Conservation (phyloP, 2,329 filamentous ascomycete species). For the Colletotrichum sp. region DNA sequence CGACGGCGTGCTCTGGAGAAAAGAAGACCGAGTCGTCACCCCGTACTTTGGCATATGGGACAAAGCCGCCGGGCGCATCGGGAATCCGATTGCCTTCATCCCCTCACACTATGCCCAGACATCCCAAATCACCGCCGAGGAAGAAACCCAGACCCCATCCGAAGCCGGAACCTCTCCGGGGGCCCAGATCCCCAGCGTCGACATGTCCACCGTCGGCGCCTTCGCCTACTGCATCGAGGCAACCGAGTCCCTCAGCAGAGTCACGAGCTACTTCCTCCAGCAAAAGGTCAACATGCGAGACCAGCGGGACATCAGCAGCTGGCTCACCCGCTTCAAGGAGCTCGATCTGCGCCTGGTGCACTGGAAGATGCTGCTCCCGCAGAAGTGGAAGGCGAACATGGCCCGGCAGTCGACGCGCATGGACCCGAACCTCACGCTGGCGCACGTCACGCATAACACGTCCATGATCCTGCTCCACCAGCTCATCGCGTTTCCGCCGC, state of each 20-base stretch:
- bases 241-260: slow-evolving; percentile 45
- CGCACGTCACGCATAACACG: slow-evolving; percentile 51
- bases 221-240: slow-evolving; percentile 50
- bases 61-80: slow-evolving; percentile 34
- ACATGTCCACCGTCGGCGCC: slow-evolving; percentile 42
- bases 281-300: slow-evolving; percentile 41
- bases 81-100: slow-evolving; percentile 36
- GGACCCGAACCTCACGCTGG: slow-evolving; percentile 53
- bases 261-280: slow-evolving; percentile 47
- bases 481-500: slow-evolving; percentile 44
- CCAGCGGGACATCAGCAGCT: slow-evolving; percentile 38
- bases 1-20: slow-evolving; percentile 42
- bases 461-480: slow-evolving; percentile 53
- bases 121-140: neutral
- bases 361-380: slow-evolving; percentile 44
- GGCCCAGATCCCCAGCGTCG: slow-evolving; percentile 22
- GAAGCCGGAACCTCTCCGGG: slow-evolving; percentile 7
- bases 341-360: slow-evolving; percentile 47
- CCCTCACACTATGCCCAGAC: slow-evolving; percentile 16
- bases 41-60: slow-evolving; percentile 48
- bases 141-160: neutral
- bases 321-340: slow-evolving; percentile 50
- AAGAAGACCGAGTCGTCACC: slow-evolving; percentile 37
- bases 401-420: slow-evolving; percentile 35
- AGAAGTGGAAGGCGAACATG: slow-evolving; percentile 41